These are phyloP conservation scores for Pontederia crassipes DNA, from an alignment of 176 grass and related monocot species.

Conservation along the genomic window DNA sequence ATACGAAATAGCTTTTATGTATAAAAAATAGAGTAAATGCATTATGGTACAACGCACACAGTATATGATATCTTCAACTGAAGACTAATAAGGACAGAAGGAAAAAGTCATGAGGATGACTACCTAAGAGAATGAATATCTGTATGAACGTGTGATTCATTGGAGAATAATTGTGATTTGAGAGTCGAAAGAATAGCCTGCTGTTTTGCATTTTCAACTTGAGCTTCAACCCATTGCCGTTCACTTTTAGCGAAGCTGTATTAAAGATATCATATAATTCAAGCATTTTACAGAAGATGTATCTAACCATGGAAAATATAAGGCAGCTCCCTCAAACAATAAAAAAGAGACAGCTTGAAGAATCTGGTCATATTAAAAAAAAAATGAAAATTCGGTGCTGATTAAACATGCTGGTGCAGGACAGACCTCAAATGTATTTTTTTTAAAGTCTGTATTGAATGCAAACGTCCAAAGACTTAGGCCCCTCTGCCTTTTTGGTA, in stretches of 20 bases:
- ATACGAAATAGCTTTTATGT: no score
- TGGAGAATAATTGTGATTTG: slow-evolving; percentile 82
- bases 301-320: not conserved
- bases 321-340: not conserved
- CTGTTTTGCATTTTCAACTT: slow-evolving; percentile 95
- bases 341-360: slow-evolving; percentile 8
- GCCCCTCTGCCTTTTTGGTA: no score
- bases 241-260: slow-evolving; percentile 98
- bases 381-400: not conserved
- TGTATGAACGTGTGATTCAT: slow-evolving; percentile 84
- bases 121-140: slow-evolving; percentile 98
- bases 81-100: slow-evolving; percentile 6
- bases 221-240: slow-evolving; percentile 97
- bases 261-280: slow-evolving; percentile 15
- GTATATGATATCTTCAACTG: not conserved
- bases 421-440: no score
- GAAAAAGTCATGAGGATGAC: slow-evolving; percentile 2
- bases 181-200: slow-evolving; percentile 80
- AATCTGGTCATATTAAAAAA: not conserved
- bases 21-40: not conserved
- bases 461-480: no score
- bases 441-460: no score
- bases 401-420: no score
- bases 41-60: not conserved
- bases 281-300: not conserved